A percentile compares a stretch with the other conserved stretches of the same genome.
Evolutionary conservation across 2,329 filamentous ascomycete genomes (phyloP).

Genomic region (Sphaerulina populicola): DNA sequence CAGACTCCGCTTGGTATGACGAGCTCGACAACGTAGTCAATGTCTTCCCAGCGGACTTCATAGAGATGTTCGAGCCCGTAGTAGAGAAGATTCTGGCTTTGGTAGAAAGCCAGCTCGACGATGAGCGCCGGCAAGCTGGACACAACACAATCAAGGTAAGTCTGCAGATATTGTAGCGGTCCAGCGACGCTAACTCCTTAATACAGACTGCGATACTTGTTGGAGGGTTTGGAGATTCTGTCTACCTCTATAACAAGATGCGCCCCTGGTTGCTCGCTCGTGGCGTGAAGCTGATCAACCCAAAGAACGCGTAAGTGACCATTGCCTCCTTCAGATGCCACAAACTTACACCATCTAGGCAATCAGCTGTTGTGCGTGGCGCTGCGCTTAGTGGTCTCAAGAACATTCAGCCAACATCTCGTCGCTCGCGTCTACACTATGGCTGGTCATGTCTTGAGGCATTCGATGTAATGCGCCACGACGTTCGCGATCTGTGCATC

Average conservation of each 20-base stretch:
- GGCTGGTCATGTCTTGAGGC: not conserved
- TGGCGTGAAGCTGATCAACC: slow-evolving; percentile 6
- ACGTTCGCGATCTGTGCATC: not conserved
- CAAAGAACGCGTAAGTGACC: slow-evolving; percentile 7
- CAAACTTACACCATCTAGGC: not conserved
- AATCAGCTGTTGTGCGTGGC: slow-evolving; percentile 16
- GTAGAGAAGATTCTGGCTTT: slow-evolving; percentile 7
- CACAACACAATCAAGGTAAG: slow-evolving; percentile 8
- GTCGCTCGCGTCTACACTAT: slow-evolving; percentile 12
- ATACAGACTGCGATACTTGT: slow-evolving; percentile 11
- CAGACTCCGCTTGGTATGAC: not conserved
- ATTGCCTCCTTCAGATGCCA: not conserved
- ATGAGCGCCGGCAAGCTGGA: slow-evolving; percentile 1
- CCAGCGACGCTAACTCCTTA: not conserved
- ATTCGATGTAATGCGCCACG: slow-evolving; percentile 7
- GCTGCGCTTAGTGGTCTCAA: slow-evolving; percentile 12
- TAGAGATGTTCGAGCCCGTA: slow-evolving; percentile 11
- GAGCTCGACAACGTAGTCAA: not conserved
- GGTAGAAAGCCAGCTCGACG: slow-evolving; percentile 13
- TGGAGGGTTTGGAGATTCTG: slow-evolving; percentile 15
- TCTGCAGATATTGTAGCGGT: not conserved
- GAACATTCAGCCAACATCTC: slow-evolving; percentile 12
- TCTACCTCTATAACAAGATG: slow-evolving; percentile 6
- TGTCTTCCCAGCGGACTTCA: not conserved
- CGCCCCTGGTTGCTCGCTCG: slow-evolving; percentile 2